Evolutionary conservation across 176 grass and related monocot species (phyloP).

Genomic region (Triticum timopheevii): DNA sequence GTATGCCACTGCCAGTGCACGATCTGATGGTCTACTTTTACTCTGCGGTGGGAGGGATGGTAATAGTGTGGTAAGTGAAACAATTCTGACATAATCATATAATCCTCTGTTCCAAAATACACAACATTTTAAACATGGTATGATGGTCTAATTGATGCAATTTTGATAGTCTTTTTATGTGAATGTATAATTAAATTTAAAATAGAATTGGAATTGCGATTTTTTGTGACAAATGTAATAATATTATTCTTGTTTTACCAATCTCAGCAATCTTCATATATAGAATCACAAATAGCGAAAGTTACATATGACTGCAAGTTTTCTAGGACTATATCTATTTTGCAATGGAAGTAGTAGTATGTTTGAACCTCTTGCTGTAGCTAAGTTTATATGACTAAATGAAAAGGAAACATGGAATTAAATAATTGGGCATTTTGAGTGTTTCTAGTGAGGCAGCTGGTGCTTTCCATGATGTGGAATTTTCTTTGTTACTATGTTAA

Average conservation of each 20-base stretch:
- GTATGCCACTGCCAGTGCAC: conserved; percentile 99
- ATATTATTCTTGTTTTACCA: neutral
- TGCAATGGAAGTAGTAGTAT: neutral
- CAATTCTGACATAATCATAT: neutral
- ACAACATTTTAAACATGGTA: neutral
- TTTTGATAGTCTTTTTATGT: neutral
- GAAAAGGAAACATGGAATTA: neutral
- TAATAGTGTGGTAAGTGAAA: conserved; percentile 86
- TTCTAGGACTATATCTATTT: neutral
- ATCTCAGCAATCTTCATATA: neutral
- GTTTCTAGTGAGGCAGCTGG: neutral
- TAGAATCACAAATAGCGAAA: neutral
- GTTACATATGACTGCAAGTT: neutral
- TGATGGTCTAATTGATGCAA: neutral
- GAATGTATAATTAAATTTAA: neutral
- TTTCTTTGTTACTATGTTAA: neutral
- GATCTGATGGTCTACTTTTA: conserved; percentile 97
- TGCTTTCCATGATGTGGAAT: neutral
- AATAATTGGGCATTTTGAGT: neutral
- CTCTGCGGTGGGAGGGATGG: conserved; percentile 98
- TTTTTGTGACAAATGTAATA: conserved; percentile 1
- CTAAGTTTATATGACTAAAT: conserved; percentile 4
- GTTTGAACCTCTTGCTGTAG: neutral
- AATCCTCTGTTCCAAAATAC: neutral
- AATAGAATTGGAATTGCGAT: neutral